Evolutionary conservation across 108 stramenopile species (phyloP).

Genomic region (Hondaea fermentalgiana): DNA sequence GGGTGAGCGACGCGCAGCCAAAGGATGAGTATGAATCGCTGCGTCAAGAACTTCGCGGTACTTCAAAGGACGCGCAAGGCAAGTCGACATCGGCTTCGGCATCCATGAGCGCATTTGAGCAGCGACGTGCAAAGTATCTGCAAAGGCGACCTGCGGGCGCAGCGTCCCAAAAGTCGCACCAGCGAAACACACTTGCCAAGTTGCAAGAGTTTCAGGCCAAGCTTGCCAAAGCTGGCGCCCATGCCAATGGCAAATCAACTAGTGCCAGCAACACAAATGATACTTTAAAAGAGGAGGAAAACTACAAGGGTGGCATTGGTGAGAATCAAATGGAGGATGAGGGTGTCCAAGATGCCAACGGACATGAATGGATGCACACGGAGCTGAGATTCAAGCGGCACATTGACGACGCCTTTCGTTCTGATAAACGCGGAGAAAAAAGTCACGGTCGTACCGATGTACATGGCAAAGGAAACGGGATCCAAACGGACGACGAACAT

Average conservation of each 20-base stretch:
- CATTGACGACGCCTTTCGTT: neutral
- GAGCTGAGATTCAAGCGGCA: neutral
- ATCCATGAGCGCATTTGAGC: neutral
- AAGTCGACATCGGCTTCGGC: neutral
- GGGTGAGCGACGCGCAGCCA: neutral
- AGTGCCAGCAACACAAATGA: neutral
- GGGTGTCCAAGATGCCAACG: neutral
- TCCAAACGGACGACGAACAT: neutral
- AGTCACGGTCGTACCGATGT: too few relatives aligned
- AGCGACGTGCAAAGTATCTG: neutral
- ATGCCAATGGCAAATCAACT: neutral
- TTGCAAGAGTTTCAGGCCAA: conserved; percentile 18
- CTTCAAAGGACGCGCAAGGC: too few relatives aligned
- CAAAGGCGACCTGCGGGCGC: neutral
- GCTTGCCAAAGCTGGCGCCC: neutral
- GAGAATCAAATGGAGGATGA: conserved; percentile 7
- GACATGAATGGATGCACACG: neutral
- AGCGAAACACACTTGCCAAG: neutral
- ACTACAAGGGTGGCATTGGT: conserved; percentile 8
- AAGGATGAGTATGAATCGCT: neutral
- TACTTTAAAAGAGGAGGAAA: neutral
- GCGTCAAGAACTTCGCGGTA: neutral
- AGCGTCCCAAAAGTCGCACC: neutral
- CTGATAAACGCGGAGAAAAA: neutral
- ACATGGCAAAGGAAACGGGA: neutral